Evolutionary conservation across 176 grass and related monocot species (phyloP).

Genomic region (Saccharum officinarum): DNA sequence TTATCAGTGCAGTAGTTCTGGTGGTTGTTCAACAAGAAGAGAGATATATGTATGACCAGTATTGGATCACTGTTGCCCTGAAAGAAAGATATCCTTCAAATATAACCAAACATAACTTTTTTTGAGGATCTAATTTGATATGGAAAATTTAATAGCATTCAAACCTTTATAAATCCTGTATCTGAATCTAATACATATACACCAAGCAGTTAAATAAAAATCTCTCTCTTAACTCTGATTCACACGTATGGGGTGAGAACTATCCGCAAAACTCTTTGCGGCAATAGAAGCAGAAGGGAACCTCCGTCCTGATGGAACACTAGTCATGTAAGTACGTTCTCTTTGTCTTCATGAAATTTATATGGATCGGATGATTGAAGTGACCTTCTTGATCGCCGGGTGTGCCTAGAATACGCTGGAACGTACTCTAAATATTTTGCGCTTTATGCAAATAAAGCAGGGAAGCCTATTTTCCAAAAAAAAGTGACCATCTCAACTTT

Average conservation of each 20-base stretch:
- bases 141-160: background rate
- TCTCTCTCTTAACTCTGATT: slow-evolving; percentile 28
- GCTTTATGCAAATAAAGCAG: too few species aligned
- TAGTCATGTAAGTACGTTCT: slow-evolving; percentile 28
- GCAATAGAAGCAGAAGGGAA: slow-evolving; percentile 53
- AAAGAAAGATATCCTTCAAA: slow-evolving; percentile 66
- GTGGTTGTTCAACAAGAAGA: slow-evolving; percentile 69
- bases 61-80: slow-evolving; percentile 51
- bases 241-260: slow-evolving; percentile 47
- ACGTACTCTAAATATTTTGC: too few species aligned
- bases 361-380: background rate
- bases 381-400: too few species aligned
- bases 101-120: background rate
- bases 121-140: background rate
- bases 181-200: background rate
- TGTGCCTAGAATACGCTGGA: too few species aligned
- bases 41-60: slow-evolving; percentile 71
- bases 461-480: too few species aligned
- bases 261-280: slow-evolving; percentile 58
- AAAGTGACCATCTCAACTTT: background rate
- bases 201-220: background rate
- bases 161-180: background rate
- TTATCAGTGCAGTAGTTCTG: slow-evolving; percentile 52
- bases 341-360: background rate
- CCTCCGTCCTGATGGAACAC: slow-evolving; percentile 54